phyloP scores from a whole-genome alignment of 2,329 filamentous ascomycete genomes.

The Lecanicillium sp. region DNA sequence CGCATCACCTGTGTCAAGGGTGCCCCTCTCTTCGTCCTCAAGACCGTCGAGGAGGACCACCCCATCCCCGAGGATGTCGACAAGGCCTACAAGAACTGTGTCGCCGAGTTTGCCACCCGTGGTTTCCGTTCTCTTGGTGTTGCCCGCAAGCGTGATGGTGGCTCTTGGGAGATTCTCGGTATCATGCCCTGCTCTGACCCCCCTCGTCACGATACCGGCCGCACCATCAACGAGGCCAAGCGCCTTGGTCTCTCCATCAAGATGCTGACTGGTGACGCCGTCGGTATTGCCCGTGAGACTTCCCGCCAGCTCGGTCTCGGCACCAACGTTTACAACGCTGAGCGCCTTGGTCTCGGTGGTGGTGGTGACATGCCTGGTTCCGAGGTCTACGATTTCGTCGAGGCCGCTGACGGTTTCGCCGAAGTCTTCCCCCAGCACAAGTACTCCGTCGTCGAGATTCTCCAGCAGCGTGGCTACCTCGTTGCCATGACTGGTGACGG shows the following conservation, averaged over 20 bases:
- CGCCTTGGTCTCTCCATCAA: constrained; percentile 82
- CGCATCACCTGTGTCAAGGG: constrained; percentile 86
- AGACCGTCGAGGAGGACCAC: constrained; percentile 80
- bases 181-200: constrained; percentile 94
- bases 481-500: constrained; percentile 96
- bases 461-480: constrained; percentile 86
- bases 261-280: constrained; percentile 93
- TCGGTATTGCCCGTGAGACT: constrained; percentile 87
- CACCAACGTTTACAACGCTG: constrained; percentile 90
- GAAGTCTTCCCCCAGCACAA: constrained; percentile 95
- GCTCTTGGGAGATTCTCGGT: constrained; percentile 82
- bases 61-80: constrained; percentile 68
- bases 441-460: constrained; percentile 87
- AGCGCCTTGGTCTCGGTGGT: constrained; percentile 82
- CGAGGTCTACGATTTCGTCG: constrained; percentile 90
- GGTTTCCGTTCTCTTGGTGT: constrained; percentile 92
- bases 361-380: constrained; percentile 90
- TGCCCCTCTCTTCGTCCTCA: constrained; percentile 78
- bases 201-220: constrained; percentile 81
- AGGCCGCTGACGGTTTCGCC: constrained; percentile 89
- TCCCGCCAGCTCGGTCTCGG: constrained; percentile 85
- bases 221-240: constrained; percentile 86
- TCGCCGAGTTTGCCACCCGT: constrained; percentile 83
- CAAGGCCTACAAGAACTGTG: constrained; percentile 83
- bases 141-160: constrained; percentile 77